phyloP scores from a whole-genome alignment of 345 rosid genomes.

The Syzygium oleosum region DNA sequence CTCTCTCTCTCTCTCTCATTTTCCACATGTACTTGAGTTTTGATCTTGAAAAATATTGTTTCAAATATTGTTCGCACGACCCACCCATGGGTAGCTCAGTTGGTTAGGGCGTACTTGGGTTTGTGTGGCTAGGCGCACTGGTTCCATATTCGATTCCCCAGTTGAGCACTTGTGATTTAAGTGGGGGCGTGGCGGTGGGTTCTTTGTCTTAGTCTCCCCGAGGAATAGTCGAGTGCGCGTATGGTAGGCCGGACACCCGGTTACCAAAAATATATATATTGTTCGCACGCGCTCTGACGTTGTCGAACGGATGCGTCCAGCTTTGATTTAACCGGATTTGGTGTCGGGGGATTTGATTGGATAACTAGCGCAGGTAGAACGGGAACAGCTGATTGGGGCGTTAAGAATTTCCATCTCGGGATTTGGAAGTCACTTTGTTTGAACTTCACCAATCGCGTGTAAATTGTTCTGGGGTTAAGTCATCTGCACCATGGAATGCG shows the following conservation, averaged over 20 bases:
- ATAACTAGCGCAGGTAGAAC: background rate
- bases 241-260: no score
- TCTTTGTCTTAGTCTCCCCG: no score
- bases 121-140: no score
- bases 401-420: rapidly evolving
- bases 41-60: background rate
- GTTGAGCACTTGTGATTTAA: no score
- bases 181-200: no score
- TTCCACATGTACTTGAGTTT: background rate
- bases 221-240: no score
- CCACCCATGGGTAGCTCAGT: no score
- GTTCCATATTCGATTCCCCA: no score
- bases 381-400: background rate
- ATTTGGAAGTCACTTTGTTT: rapidly evolving
- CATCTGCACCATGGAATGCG: rapidly evolving
- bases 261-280: no score
- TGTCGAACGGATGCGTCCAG: background rate
- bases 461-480: no score
- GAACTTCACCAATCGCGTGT: background rate
- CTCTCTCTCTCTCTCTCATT: background rate
- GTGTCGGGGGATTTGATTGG: background rate
- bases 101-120: no score
- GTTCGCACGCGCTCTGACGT: background rate
- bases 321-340: background rate
- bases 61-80: no score